Evolutionary conservation across 2,329 filamentous ascomycete species (phyloP).

Genomic region (Rasamsonia emersonii): DNA sequence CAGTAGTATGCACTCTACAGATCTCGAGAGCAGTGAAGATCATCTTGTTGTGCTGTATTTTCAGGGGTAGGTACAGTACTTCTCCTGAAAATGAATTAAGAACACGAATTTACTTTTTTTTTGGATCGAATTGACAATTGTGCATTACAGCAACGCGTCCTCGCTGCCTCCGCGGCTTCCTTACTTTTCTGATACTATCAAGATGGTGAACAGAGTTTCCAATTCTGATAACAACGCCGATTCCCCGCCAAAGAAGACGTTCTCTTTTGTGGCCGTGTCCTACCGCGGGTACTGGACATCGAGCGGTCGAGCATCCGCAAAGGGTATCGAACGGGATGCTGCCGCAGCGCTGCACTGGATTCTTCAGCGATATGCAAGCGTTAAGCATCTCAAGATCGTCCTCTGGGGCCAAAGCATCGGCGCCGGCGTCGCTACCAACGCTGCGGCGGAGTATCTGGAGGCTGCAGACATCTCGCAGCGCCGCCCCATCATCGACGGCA

Average conservation of each 20-base stretch:
- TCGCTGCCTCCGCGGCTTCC: slow-evolving; percentile 41
- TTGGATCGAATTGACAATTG: slow-evolving; percentile 11
- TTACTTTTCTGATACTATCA: slow-evolving; percentile 38
- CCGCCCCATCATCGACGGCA: slow-evolving; percentile 28
- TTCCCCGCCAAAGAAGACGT: no score
- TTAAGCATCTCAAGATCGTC: slow-evolving; percentile 35
- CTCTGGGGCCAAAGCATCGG: slow-evolving; percentile 76
- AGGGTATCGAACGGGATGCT: slow-evolving; percentile 61
- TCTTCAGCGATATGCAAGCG: slow-evolving; percentile 27
- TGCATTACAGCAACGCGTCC: slow-evolving; percentile 23
- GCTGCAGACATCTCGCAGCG: slow-evolving; percentile 23
- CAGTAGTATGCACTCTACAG: neutral
- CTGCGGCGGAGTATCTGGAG: slow-evolving; percentile 41
- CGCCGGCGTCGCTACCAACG: slow-evolving; percentile 59
- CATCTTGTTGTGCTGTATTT: slow-evolving; percentile 40
- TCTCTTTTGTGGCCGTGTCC: slow-evolving; percentile 41
- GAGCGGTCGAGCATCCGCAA: slow-evolving; percentile 59
- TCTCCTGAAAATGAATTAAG: no score
- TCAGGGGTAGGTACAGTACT: slow-evolving; percentile 31
- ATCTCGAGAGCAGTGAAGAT: neutral
- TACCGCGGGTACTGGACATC: slow-evolving; percentile 75
- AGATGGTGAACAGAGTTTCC: slow-evolving; percentile 8
- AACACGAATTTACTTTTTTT: no score
- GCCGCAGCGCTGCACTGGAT: slow-evolving; percentile 58
- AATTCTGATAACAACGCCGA: no score